Conservation (phyloP, 1,284 basidiomycete genomes). For the Boletellus deceptivus region DNA sequence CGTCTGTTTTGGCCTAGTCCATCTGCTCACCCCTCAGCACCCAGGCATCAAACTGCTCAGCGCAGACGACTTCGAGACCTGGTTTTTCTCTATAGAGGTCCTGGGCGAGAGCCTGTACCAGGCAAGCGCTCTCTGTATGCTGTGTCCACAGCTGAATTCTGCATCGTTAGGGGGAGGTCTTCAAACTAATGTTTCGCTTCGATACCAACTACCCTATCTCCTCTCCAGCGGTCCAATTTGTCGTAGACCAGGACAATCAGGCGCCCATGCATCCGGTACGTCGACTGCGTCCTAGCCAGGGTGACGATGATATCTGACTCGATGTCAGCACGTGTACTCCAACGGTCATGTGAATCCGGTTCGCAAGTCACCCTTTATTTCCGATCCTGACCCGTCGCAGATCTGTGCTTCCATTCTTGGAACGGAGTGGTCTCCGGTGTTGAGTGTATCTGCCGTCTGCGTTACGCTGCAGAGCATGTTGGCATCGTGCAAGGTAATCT, state of each 20-base stretch:
- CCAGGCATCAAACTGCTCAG: conserved; percentile 67
- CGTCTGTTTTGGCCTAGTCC: neutral
- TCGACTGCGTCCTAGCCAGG: conserved; percentile 11
- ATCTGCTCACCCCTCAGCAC: conserved; percentile 3
- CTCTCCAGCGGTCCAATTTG: conserved; percentile 79
- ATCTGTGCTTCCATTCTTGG: conserved; percentile 85
- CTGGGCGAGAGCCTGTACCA: conserved; percentile 75
- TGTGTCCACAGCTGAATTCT: conserved; percentile 8
- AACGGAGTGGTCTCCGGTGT: conserved; percentile 82
- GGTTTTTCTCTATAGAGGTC: conserved; percentile 74
- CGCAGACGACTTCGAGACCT: conserved; percentile 71
- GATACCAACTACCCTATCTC: conserved; percentile 76
- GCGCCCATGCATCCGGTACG: conserved; percentile 75
- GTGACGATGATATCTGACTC: conserved; percentile 12
- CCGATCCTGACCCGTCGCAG: conserved; percentile 36
- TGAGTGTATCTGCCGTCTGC: conserved; percentile 75
- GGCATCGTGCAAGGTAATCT: conserved; percentile 75
- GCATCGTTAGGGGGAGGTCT: conserved; percentile 59
- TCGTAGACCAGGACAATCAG: conserved; percentile 57
- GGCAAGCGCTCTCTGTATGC: conserved; percentile 36
- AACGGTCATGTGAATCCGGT: conserved; percentile 70
- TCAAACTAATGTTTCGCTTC: conserved; percentile 76
- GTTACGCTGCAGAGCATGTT: conserved; percentile 86
- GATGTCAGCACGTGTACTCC: conserved; percentile 72
- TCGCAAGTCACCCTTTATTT: conserved; percentile 1